Evolutionary conservation across 495 filamentous ascomycete genomes (phyloP), one percentile per base, ranked within the genome.

Genomic region (Bombardia bombarda): DNA sequence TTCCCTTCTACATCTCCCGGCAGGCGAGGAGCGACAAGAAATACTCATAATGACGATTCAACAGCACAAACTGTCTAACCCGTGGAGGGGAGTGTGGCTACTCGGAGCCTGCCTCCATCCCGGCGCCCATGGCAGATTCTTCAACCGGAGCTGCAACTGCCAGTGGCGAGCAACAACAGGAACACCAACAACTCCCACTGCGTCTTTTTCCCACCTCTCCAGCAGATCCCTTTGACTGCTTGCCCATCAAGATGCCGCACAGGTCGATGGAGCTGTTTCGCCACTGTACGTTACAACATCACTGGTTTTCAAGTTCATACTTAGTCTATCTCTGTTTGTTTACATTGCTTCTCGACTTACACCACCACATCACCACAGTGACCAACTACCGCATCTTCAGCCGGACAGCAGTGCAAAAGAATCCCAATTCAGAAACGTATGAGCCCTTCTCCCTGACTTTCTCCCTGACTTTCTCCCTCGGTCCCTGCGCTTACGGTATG

Each of bases 1-100:
- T n/a, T n/a, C n/a, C n/a, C n/a, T n/a, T n/a, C n/a, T n/a, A n/a
- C n/a, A n/a, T n/a, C n/a, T n/a, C n/a, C n/a, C n/a, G n/a, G n/a
- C n/a, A n/a, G n/a, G n/a, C n/a, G n/a, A n/a, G n/a, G n/a, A n/a
- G n/a, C n/a, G n/a, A n/a, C n/a, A n/a, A n/a, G n/a, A n/a, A n/a
- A n/a, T n/a, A n/a, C n/a, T n/a, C n/a, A n/a, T n/a, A n/a, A n/a
- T n/a, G n/a, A n/a, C n/a, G 6, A 9, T 19, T 21, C 3, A 26
- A 22, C 31, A 62, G 58, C 39, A 62, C 58, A 24, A 59, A 55
- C 32, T 62, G 58, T 36, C 53, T 62, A 18, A 58, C 58, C 6
- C 57, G 57, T n/a, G 58, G 58, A 0, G 58, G 56, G 13, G 58
- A 57, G 19, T 62, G 58, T 42, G 56, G 56, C 25, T 62, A 62